Conservation (phyloP, 139 green algal genomes). For the Tetratostichococcus sp. region DNA sequence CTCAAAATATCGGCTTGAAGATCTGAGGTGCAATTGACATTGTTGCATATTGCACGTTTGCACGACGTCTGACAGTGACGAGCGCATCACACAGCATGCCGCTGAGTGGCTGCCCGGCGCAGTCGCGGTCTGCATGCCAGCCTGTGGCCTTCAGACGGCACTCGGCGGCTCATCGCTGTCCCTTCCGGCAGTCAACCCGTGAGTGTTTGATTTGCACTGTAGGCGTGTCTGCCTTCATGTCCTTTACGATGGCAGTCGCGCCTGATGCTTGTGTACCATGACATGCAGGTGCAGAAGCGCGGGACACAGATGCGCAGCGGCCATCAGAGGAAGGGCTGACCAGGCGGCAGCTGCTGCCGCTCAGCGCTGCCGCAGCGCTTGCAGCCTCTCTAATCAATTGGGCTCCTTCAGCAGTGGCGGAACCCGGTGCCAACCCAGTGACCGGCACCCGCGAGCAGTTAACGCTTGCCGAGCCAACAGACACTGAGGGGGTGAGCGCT, state of each 20-base stretch:
- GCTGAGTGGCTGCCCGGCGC: neutral
- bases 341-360: neutral
- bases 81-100: neutral
- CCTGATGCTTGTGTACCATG: neutral
- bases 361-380: neutral
- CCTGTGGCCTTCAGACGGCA: neutral
- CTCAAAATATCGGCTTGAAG: neutral
- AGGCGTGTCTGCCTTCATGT: no score
- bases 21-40: neutral
- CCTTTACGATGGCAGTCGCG: no score
- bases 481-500: neutral
- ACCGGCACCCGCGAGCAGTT: neutral
- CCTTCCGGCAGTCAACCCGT: neutral
- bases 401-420: no score
- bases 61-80: neutral
- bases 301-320: neutral
- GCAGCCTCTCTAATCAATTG: neutral
- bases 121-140: neutral
- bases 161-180: neutral
- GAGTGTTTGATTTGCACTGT: no score
- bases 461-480: neutral
- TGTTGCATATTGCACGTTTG: neutral
- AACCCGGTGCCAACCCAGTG: neutral
- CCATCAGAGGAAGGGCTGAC: neutral
- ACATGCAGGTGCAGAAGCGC: neutral